Evolutionary conservation across 2,329 filamentous ascomycete genomes (phyloP), one percentile per base, ranked within the genome.

Genomic region (Fusarium lyarnte): DNA sequence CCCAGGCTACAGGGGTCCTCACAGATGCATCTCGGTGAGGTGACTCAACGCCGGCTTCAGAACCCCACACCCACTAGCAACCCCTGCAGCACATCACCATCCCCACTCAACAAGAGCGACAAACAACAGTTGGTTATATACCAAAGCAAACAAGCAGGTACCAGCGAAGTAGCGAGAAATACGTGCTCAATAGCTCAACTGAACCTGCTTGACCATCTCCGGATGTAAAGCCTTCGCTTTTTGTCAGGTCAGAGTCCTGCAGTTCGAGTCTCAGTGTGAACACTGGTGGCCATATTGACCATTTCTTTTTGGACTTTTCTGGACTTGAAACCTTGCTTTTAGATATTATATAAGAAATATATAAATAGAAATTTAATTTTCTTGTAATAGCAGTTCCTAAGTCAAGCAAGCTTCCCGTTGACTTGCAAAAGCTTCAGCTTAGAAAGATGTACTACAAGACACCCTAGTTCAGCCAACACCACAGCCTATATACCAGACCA

Each of bases 171-270:
- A 70, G 65, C 47, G 12, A 17, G 3, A 55, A n/a, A 55, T 17
- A 53, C 17, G 6, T 12, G 17, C 38, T 1, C 13, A 13, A 35
- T 25, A 21, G 23, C 39, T 47, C 14, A 57, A 13, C 8, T 17
- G 53, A 35, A n/a, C 8, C 27, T 47, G 39, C 53, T 47, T 35
- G 31, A 4, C 10, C 53, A 47, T 57, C 53, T 47, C 31, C 19
- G 39, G 53, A 57, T 57, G 60, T 8, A 27, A 54, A 25, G 49
- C 31, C 63, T 66, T 66, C 63, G 63, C 63, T 65, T 66, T 65
- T 66, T 66, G 43, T 4, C 25, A 33, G 2, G 1, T 2, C 2
- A 10, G 38, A 46, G 17, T 4, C 13, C 8, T 8, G 6, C 1
- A 25, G 36, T 58, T 66, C 60, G 42, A 66, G 35, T 6, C 60